Percentiles rank a stretch among this genome's conserved stretches.
These are phyloP conservation scores for Moesziomyces parantarcticus DNA, from an alignment of 1,284 basidiomycete species.

Conservation along the genomic window DNA sequence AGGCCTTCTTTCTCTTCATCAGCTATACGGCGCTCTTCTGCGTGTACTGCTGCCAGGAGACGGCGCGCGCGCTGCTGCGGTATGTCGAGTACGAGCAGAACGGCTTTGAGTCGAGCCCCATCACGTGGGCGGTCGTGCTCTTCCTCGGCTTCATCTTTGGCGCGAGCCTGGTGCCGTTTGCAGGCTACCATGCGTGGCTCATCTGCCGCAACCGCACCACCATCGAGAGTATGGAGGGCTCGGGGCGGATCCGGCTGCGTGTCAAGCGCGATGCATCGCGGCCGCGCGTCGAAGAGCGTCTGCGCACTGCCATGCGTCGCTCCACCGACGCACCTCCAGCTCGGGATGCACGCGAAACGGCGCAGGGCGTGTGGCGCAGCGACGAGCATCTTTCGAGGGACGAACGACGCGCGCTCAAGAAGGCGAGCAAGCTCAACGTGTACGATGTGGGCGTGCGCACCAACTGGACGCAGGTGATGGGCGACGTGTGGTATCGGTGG, in stretches of 20 bases:
- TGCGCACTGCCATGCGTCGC: conserved; percentile 17
- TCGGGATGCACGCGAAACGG: not conserved
- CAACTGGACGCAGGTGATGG: conserved; percentile 60
- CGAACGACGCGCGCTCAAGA: conserved; percentile 50
- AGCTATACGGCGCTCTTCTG: conserved; percentile 62
- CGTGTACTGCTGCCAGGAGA: conserved; percentile 48
- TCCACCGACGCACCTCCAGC: conserved; percentile 8
- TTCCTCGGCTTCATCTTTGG: conserved; percentile 62
- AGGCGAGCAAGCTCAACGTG: conserved; percentile 58
- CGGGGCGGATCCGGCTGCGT: conserved; percentile 44
- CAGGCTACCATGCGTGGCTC: conserved; percentile 64
- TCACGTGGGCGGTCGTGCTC: conserved; percentile 66
- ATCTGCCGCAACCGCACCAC: conserved; percentile 67
- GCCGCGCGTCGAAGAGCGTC: conserved; percentile 36
- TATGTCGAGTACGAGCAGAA: conserved; percentile 41
- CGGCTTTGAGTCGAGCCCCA: conserved; percentile 64
- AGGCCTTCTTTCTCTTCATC: conserved; percentile 68
- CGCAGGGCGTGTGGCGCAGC: conserved; percentile 26
- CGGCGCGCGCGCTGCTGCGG: conserved; percentile 51
- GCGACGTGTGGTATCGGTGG: conserved; percentile 50
- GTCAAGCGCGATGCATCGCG: conserved; percentile 15
- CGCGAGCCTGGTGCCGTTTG: conserved; percentile 57
- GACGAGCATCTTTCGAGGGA: conserved; percentile 54
- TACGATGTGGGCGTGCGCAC: conserved; percentile 54
- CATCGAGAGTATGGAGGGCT: conserved; percentile 68